phyloP scores from a whole-genome alignment of 768 basidiomycete genomes.

The Mycena alexandri region DNA sequence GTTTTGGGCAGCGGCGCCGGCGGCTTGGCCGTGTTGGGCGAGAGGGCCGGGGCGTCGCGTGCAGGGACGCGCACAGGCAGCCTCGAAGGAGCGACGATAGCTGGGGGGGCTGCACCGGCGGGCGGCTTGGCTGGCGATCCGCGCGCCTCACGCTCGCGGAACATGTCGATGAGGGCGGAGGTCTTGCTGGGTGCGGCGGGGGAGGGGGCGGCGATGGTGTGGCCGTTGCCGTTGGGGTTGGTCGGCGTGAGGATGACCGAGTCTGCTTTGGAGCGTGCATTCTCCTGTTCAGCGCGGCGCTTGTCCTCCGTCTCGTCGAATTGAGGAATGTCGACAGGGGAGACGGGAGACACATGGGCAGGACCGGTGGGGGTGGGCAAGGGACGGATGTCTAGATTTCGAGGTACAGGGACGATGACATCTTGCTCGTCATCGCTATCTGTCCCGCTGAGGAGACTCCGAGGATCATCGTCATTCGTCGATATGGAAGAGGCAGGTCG shows the following conservation, averaged over 20 bases:
- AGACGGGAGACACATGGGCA: constrained; percentile 17
- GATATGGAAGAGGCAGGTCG: constrained; percentile 50
- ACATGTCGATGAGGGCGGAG: constrained; percentile 87
- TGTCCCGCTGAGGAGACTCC: constrained; percentile 51
- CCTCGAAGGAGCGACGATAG: constrained; percentile 49
- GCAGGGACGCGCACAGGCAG: constrained; percentile 52
- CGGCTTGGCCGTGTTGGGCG: background rate
- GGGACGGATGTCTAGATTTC: constrained; percentile 35
- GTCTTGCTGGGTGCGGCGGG: constrained; percentile 67
- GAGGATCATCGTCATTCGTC: constrained; percentile 50
- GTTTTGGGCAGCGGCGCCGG: constrained; percentile 42
- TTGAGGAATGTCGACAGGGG: constrained; percentile 18
- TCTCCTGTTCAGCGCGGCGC: constrained; percentile 13
- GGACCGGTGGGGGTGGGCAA: constrained; percentile 30
- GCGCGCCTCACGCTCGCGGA: constrained; percentile 77
- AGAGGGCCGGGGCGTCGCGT: background rate
- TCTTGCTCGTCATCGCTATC: constrained; percentile 49
- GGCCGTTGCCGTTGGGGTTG: constrained; percentile 29
- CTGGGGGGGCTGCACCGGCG: constrained; percentile 33
- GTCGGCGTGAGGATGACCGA: constrained; percentile 20
- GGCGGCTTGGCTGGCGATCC: constrained; percentile 49
- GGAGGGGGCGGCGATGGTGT: constrained; percentile 38
- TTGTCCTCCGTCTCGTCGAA: constrained; percentile 15
- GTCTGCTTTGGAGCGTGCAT: constrained; percentile 13
- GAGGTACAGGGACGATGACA: constrained; percentile 7